These are phyloP conservation scores for Salvia hispanica DNA, from an alignment of 257 asterid species.

Conservation along the genomic window DNA sequence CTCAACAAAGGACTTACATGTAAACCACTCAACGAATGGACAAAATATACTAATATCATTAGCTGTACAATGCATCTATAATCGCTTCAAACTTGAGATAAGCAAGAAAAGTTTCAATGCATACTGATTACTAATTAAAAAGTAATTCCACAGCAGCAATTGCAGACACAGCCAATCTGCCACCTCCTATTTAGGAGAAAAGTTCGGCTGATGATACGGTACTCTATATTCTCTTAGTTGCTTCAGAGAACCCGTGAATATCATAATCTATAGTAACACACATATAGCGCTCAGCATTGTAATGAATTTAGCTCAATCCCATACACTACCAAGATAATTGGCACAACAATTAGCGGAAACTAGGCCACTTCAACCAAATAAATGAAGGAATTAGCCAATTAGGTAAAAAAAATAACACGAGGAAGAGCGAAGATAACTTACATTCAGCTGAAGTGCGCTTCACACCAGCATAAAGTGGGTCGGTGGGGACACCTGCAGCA, in stretches of 20 bases:
- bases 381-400: background rate
- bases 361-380: slow-evolving; percentile 10
- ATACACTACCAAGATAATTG: background rate
- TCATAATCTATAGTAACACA: slow-evolving; percentile 3
- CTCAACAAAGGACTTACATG: background rate
- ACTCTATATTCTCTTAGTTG: slow-evolving; percentile 8
- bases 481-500: slow-evolving; percentile 41
- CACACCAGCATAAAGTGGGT: slow-evolving; percentile 54
- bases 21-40: background rate
- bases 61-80: slow-evolving; percentile 3
- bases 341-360: slow-evolving; percentile 4
- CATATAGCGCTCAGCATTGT: background rate
- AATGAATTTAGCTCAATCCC: slow-evolving; percentile 18
- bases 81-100: slow-evolving; percentile 6
- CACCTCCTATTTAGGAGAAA: slow-evolving; percentile 10
- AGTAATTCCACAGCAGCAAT: slow-evolving; percentile 15
- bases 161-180: slow-evolving; percentile 15
- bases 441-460: slow-evolving; percentile 80
- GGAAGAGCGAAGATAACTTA: slow-evolving; percentile 35
- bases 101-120: background rate
- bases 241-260: background rate
- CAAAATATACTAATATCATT: slow-evolving; percentile 11
- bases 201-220: slow-evolving; percentile 4
- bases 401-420: background rate
- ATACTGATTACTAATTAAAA: background rate